Conservation (phyloP, 768 basidiomycete genomes). For the Russula brevipes region DNA sequence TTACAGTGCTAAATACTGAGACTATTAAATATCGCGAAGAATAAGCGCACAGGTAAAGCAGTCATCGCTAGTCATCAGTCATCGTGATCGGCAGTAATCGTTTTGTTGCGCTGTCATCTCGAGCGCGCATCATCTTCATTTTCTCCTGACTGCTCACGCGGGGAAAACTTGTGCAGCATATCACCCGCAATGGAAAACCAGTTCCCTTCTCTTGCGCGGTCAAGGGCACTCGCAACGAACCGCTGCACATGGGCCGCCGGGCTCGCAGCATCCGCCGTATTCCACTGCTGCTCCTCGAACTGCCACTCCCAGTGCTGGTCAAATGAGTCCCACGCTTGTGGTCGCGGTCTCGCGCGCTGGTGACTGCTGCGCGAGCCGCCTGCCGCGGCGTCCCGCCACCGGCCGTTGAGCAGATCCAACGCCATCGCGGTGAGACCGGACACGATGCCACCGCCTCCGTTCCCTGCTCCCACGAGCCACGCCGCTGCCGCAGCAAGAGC, state of each 20-base stretch:
- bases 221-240: constrained; percentile 44
- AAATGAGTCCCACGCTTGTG: constrained; percentile 66
- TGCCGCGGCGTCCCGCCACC: neutral
- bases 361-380: constrained; percentile 15
- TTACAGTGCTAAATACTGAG: constrained; percentile 18
- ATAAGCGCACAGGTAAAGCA: neutral
- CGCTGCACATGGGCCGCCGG: constrained; percentile 39
- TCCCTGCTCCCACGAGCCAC: constrained; percentile 51
- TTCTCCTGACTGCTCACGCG: neutral
- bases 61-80: no score
- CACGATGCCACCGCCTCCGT: constrained; percentile 35
- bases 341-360: constrained; percentile 28
- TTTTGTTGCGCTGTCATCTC: neutral
- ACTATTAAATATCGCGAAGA: neutral
- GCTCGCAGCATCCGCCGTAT: constrained; percentile 27
- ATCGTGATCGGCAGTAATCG: neutral
- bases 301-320: constrained; percentile 58
- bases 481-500: constrained; percentile 49
- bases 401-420: constrained; percentile 29
- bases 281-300: constrained; percentile 32
- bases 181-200: constrained; percentile 17
- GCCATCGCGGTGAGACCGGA: constrained; percentile 40
- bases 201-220: constrained; percentile 17
- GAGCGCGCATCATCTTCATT: neutral
- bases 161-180: constrained; percentile 5